phyloP scores from a whole-genome alignment of 1,139 yeast genomes.

The Magnusiomyces starmeri region DNA sequence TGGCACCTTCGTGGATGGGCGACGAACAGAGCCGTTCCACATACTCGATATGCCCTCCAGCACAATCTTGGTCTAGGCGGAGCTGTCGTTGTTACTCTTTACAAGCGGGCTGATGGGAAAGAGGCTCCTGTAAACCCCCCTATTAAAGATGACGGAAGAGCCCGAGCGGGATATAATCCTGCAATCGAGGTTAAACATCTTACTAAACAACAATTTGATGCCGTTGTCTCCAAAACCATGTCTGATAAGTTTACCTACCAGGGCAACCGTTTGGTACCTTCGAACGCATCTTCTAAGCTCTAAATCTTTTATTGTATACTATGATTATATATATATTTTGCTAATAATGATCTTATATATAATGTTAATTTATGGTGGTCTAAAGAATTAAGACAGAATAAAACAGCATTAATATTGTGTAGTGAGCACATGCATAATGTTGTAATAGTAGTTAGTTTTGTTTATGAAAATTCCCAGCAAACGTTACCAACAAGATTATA shows the following conservation, averaged over 20 bases:
- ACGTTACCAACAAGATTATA: too few species aligned
- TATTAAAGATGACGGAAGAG: conserved; percentile 22
- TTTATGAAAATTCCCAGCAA: too few species aligned
- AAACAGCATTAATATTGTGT: too few species aligned
- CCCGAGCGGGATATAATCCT: conserved; percentile 29
- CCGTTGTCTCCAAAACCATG: conserved; percentile 6
- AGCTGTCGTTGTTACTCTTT: conserved; percentile 26
- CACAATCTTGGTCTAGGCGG: conserved; percentile 31
- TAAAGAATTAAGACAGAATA: background rate
- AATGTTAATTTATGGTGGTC: background rate
- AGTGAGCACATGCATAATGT: too few species aligned
- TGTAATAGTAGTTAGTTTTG: too few species aligned
- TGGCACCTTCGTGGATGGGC: conserved; percentile 33
- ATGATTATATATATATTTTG: background rate
- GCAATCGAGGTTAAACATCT: conserved; percentile 27
- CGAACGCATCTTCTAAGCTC: conserved; percentile 2
- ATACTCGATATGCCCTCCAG: conserved; percentile 25
- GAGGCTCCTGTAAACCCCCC: conserved; percentile 17
- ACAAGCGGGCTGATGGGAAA: conserved; percentile 24
- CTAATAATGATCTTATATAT: background rate
- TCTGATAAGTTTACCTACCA: conserved; percentile 11
- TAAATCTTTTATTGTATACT: background rate
- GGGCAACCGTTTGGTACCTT: conserved; percentile 12
- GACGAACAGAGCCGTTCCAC: conserved; percentile 26
- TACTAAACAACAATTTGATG: conserved; percentile 16